Conservation (phyloP, 2,329 filamentous ascomycete genomes). For the Phoma sp. region DNA sequence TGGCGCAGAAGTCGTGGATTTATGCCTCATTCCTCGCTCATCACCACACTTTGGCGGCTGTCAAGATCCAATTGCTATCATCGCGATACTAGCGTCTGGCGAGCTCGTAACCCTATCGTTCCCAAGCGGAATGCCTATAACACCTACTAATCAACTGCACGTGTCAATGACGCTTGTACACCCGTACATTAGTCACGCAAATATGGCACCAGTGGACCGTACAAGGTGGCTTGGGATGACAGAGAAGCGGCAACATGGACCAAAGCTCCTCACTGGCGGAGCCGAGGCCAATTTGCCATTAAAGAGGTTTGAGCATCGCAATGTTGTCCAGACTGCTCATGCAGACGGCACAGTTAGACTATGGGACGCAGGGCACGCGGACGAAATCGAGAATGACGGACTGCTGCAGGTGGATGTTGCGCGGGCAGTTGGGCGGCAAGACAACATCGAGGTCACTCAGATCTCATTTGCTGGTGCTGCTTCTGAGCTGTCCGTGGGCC, state of each 20-base stretch:
- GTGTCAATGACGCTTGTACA: slow-evolving; percentile 87
- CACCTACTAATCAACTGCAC: slow-evolving; percentile 90
- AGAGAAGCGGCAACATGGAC: slow-evolving; percentile 82
- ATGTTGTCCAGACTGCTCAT: slow-evolving; percentile 85
- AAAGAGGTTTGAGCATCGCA: slow-evolving; percentile 81
- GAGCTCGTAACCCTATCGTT: slow-evolving; percentile 91
- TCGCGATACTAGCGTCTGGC: slow-evolving; percentile 82
- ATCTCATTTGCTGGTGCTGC: slow-evolving; percentile 82
- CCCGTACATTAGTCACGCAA: slow-evolving; percentile 80
- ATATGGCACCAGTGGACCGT: slow-evolving; percentile 77
- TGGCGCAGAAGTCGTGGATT: slow-evolving; percentile 78
- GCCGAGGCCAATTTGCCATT: slow-evolving; percentile 73
- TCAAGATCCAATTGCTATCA: slow-evolving; percentile 87
- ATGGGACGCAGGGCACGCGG: slow-evolving; percentile 91
- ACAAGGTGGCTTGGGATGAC: slow-evolving; percentile 87
- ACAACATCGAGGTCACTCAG: slow-evolving; percentile 77
- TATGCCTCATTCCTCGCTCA: slow-evolving; percentile 80
- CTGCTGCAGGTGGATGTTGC: slow-evolving; percentile 87
- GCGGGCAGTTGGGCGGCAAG: slow-evolving; percentile 78
- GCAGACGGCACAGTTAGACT: slow-evolving; percentile 89
- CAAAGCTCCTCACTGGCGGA: slow-evolving; percentile 79
- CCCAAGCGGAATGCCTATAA: slow-evolving; percentile 88
- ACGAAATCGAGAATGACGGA: slow-evolving; percentile 87
- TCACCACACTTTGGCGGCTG: slow-evolving; percentile 88
- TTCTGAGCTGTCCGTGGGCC: slow-evolving; percentile 84